phyloP scores from a whole-genome alignment of 768 basidiomycete species.

The Hortiboletus flavorubellus region DNA sequence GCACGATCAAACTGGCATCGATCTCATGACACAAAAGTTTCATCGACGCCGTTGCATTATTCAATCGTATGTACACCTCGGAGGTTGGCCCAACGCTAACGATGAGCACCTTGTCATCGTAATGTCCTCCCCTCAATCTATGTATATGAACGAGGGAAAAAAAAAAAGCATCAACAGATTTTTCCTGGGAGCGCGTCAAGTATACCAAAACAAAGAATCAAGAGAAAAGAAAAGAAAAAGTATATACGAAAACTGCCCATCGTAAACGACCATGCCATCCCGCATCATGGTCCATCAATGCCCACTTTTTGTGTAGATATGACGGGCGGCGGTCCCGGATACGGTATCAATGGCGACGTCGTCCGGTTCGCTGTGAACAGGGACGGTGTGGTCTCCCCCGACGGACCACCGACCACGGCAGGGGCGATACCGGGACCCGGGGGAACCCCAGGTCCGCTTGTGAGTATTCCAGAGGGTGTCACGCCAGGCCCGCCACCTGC shows the following conservation, averaged over 20 bases:
- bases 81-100: not conserved
- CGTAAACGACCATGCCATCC: too few species aligned
- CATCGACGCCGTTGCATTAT: conserved; percentile 1
- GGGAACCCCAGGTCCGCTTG: conserved; percentile 28
- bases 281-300: conserved; percentile 13
- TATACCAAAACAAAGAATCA: not conserved
- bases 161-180: conserved; percentile 1
- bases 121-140: conserved; percentile 3
- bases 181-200: not conserved
- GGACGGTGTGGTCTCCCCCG: conserved; percentile 11
- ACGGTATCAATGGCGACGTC: conserved; percentile 26
- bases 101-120: conserved; percentile 5
- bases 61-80: not conserved
- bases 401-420: conserved; percentile 7
- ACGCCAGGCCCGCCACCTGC: conserved; percentile 17
- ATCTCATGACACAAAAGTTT: too few species aligned
- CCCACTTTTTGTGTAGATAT: conserved; percentile 18
- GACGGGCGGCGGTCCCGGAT: conserved; percentile 5
- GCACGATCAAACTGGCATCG: not conserved
- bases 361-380: conserved; percentile 18
- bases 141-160: not conserved
- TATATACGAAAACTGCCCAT: not conserved
- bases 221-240: not conserved
- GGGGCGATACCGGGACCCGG: conserved; percentile 28
- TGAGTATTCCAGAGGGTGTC: conserved; percentile 25